These are phyloP conservation scores for Clathrospora elynae DNA, from an alignment of 2,329 filamentous ascomycete species.

Conservation along the genomic window DNA sequence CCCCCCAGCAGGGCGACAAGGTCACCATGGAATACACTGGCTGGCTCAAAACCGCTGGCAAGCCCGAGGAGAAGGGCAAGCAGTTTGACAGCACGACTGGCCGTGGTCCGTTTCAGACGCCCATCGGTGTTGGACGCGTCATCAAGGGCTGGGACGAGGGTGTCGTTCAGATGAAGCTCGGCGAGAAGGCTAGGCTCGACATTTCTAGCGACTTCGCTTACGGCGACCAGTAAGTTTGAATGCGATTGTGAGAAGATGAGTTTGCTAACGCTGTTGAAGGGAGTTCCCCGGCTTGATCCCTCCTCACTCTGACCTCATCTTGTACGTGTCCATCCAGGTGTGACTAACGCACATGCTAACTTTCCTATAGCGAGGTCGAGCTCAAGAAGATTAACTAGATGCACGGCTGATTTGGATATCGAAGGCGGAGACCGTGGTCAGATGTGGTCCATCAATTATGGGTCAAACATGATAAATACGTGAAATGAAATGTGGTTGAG, in stretches of 20 bases:
- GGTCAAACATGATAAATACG: too few relatives aligned
- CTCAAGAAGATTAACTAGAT: conserved; percentile 43
- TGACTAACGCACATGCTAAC: conserved; percentile 7
- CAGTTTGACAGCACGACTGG: conserved; percentile 81
- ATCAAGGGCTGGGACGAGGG: conserved; percentile 77
- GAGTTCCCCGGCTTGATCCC: conserved; percentile 81
- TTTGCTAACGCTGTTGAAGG: conserved; percentile 50
- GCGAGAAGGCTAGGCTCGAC: conserved; percentile 83
- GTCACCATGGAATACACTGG: conserved; percentile 44
- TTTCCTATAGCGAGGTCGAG: conserved; percentile 35
- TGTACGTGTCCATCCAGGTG: conserved; percentile 64
- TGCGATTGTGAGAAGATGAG: background rate
- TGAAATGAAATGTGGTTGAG: too few relatives aligned
- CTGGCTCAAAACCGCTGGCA: conserved; percentile 32
- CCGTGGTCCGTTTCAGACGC: conserved; percentile 73
- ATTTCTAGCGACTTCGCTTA: conserved; percentile 69
- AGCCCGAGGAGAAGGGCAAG: conserved; percentile 37
- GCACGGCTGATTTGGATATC: background rate
- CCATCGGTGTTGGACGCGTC: conserved; percentile 80
- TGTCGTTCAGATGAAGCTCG: conserved; percentile 74
- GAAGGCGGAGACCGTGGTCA: background rate
- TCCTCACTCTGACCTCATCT: conserved; percentile 73
- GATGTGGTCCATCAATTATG: too few relatives aligned
- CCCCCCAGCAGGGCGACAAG: conserved; percentile 34
- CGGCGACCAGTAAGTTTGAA: conserved; percentile 25